These are phyloP conservation scores for Geotrichum europaeum DNA, from an alignment of 1,139 yeast genomes.

Conservation along the genomic window DNA sequence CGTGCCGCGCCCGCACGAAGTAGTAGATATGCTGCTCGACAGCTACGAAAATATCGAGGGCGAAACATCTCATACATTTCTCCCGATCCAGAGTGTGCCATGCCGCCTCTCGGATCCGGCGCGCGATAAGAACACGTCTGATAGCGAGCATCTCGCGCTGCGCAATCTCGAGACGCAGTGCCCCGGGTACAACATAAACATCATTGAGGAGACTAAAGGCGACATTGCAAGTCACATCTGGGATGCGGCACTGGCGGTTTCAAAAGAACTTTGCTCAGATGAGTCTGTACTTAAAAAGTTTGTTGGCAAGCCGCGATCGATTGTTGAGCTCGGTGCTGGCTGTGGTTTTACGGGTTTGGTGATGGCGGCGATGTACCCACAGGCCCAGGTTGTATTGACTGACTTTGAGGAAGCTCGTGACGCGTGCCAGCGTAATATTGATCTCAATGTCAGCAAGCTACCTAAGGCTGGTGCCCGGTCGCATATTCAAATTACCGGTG, in stretches of 20 bases:
- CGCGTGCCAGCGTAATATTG: constrained; percentile 25
- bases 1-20: constrained; percentile 12
- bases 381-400: constrained; percentile 23
- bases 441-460: constrained; percentile 14
- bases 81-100: constrained; percentile 10
- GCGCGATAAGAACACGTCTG: constrained; percentile 5
- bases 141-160: constrained; percentile 13
- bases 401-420: constrained; percentile 29
- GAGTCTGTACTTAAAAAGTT: constrained; percentile 10
- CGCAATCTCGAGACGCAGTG: constrained; percentile 13
- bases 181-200: constrained; percentile 9
- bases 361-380: constrained; percentile 21
- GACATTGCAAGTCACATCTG: constrained; percentile 29
- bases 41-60: constrained; percentile 8
- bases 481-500: constrained; percentile 1
- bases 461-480: constrained; percentile 8
- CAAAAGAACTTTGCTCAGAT: constrained; percentile 14
- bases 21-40: constrained; percentile 12
- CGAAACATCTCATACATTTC: constrained; percentile 5
- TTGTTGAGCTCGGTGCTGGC: constrained; percentile 31
- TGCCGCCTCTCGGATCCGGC: constrained; percentile 1
- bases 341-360: constrained; percentile 30
- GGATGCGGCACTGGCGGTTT: constrained; percentile 25
- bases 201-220: constrained; percentile 28
- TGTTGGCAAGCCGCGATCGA: constrained; percentile 11